Evolutionary conservation across 2,329 filamentous ascomycete species (phyloP), one percentile per base, ranked within the genome.

Genomic region (Kalmusia sp.): DNA sequence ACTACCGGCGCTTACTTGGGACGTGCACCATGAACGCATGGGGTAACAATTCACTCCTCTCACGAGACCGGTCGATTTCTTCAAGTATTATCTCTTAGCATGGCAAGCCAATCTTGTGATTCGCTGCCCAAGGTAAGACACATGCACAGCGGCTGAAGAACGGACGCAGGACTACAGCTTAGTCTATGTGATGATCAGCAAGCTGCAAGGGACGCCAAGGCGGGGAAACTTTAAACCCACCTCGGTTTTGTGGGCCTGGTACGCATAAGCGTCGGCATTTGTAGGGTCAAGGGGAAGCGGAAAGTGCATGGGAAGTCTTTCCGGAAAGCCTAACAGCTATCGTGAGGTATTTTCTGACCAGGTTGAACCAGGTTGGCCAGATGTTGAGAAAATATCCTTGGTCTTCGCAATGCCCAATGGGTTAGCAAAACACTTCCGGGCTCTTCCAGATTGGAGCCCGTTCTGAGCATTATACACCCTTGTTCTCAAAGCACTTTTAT

Each of bases 151-250:
- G 40, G n/a, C n/a, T 14, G 15, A 43, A 21, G 9, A 27, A 43
- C 40, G 27, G 41, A 15, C 24, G 17, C 28, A 12, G 17, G 15
- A 24, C 41, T 45, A 45, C 28, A 30, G 41, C 28, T 33, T 45
- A 45, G 28, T 33, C 41, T 34, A 34, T 45, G 41, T 30, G 24
- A 14, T 21, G 41, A 45, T 34, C 41, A 33, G 41, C 41, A 14
- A 21, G 17, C 27, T 33, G 41, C 41, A 33, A 30, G 28, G 12
- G 3, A 17, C 3, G 9, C 15, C 11, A 24, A 11, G 28, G 28
- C 3, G 19, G 24, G 17, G 9, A 31, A 45, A 45, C 28, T 30
- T 31, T 33, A 33, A 45, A 22, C 7, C 12, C 17, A 24, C 11
- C 41, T n/a, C 27, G 21, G 15, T 24, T 4, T 38, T 9, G 22